Evolutionary conservation across 768 basidiomycete genomes (phyloP).

Genomic region (Psilocybe subaeruginosa): DNA sequence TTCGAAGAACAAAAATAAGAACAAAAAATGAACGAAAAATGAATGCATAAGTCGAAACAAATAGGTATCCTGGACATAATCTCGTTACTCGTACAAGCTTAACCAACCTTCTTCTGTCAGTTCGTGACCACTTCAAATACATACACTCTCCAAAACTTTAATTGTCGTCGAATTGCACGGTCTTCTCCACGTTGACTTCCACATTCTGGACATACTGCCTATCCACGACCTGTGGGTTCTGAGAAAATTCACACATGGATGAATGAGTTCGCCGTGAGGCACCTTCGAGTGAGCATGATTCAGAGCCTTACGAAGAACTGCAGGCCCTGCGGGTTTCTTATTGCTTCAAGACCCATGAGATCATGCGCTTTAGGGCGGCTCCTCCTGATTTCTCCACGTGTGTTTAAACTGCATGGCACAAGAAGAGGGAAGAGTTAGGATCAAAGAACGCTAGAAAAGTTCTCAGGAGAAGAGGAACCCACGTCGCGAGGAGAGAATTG

Average conservation of each 20-base stretch:
- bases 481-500: conserved; percentile 41
- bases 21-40: too few species aligned
- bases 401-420: conserved; percentile 12
- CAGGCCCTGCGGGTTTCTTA: conserved; percentile 3
- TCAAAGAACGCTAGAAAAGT: neutral
- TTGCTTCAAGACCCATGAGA: conserved; percentile 9
- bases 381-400: conserved; percentile 10
- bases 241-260: neutral
- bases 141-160: neutral
- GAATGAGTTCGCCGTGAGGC: too few species aligned
- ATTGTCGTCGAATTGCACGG: neutral
- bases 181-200: conserved; percentile 8
- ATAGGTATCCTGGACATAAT: too few species aligned
- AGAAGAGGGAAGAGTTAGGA: neutral
- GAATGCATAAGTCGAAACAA: too few species aligned
- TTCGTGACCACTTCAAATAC: too few species aligned
- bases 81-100: too few species aligned
- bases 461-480: neutral
- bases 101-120: too few species aligned
- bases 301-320: conserved; percentile 3
- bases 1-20: too few species aligned
- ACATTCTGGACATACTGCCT: neutral
- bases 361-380: neutral
- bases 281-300: too few species aligned
- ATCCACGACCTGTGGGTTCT: neutral